These are phyloP conservation scores for Dioscorea dumetorum DNA, from an alignment of 106 monocot genomes.

Conservation along the genomic window DNA sequence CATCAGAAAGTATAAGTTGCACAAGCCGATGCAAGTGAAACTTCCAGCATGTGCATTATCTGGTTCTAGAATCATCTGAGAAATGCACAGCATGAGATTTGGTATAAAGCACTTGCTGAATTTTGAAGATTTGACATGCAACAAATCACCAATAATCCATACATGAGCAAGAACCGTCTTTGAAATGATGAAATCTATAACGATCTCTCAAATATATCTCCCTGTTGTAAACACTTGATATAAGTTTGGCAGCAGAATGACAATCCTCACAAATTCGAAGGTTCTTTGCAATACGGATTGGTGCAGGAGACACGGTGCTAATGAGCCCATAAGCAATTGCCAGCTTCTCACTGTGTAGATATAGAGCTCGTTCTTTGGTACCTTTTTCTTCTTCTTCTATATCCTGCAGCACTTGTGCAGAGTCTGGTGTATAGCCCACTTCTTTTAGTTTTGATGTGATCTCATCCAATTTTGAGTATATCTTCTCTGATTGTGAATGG, in stretches of 20 bases:
- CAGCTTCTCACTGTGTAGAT: conserved; percentile 38
- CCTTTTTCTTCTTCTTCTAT: conserved; percentile 28
- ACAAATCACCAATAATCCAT: conserved; percentile 31
- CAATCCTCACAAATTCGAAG: conserved; percentile 37
- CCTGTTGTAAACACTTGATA: conserved; percentile 23
- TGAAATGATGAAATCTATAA: conserved; percentile 36
- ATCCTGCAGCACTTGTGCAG: conserved; percentile 25
- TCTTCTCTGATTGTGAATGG: conserved; percentile 19
- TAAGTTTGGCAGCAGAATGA: conserved; percentile 24
- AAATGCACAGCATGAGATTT: no score
- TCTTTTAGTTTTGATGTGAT: conserved; percentile 14
- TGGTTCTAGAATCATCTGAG: no score
- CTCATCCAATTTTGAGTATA: conserved; percentile 29
- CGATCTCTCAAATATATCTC: conserved; percentile 35
- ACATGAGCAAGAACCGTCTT: conserved; percentile 28
- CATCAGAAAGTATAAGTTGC: no score
- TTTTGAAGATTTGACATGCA: not conserved
- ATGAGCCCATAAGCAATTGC: conserved; percentile 37
- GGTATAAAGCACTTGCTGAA: not conserved
- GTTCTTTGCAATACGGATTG: conserved; percentile 29
- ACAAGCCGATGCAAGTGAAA: no score
- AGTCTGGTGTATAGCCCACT: conserved; percentile 25
- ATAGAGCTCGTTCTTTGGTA: conserved; percentile 23
- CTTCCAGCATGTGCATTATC: no score
- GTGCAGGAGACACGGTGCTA: not conserved